A percentile compares a stretch with the other conserved stretches of the same genome.
Evolutionary conservation across 176 grass and related monocot genomes (phyloP).

Genomic region (Oryza officinalis): DNA sequence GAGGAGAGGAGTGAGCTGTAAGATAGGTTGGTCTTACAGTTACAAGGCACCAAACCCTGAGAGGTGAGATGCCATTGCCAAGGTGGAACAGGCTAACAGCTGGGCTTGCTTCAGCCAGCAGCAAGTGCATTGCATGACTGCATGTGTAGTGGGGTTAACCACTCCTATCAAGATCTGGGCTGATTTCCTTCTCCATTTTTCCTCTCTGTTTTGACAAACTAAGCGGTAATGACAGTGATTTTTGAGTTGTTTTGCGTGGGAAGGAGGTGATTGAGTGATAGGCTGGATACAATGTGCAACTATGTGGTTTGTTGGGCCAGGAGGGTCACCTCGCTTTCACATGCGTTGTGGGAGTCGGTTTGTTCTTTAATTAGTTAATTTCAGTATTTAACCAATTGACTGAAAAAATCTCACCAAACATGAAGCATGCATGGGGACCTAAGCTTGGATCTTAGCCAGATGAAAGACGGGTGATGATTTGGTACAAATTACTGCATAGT

Average conservation of each 20-base stretch:
- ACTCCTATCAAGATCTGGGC: neutral
- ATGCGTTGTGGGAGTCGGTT: slow-evolving; percentile 1
- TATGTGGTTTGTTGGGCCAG: neutral
- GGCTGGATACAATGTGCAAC: neutral
- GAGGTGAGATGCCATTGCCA: slow-evolving; percentile 45
- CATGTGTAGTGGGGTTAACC: neutral
- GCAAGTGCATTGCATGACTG: slow-evolving; percentile 10
- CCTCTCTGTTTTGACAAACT: slow-evolving; percentile 20
- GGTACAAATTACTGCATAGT: neutral
- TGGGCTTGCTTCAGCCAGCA: slow-evolving; percentile 48
- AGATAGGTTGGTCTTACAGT: slow-evolving; percentile 43
- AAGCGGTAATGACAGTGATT: slow-evolving; percentile 33
- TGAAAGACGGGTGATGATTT: neutral
- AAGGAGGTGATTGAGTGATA: slow-evolving; percentile 13
- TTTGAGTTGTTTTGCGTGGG: neutral
- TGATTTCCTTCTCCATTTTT: neutral
- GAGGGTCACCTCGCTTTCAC: neutral
- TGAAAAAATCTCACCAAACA: neutral
- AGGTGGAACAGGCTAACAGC: slow-evolving; percentile 61
- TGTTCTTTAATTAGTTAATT: neutral
- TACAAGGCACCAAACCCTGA: slow-evolving; percentile 50
- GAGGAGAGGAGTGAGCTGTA: slow-evolving; percentile 45
- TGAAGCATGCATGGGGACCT: slow-evolving; percentile 1
- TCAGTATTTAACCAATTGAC: neutral
- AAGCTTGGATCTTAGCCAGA: neutral